Base-by-base conservation (phyloP, 2,329 filamentous ascomycete genomes). In the Periconia digitata region DNA sequence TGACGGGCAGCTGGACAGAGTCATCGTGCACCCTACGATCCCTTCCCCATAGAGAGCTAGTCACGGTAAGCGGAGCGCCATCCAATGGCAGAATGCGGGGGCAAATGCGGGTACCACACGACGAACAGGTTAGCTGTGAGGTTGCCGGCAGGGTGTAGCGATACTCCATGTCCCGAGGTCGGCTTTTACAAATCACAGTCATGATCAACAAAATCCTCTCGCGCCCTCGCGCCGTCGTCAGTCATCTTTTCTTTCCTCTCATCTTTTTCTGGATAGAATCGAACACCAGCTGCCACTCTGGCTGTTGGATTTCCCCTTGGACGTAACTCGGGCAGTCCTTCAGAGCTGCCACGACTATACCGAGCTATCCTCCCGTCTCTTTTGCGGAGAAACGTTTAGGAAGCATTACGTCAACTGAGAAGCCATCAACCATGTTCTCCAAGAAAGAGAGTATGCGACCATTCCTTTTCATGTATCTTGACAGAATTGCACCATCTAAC, bases 371-470 rank as follows among this genome's bases (percentile, higher is more conserved):
- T n/a, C n/a, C n/a, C n/a, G n/a, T n/a, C n/a, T n/a, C n/a, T n/a
- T n/a, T n/a, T n/a, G n/a, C n/a, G n/a, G n/a, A n/a, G n/a, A n/a
- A n/a, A n/a, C n/a, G n/a, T n/a, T n/a, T n/a, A n/a, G n/a, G n/a
- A n/a, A n/a, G n/a, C n/a, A n/a, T 3, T 12, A 32, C 27, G n/a
- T 32, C 8, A 15, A 12, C 27, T 15, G 10, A 32, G 27, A 15
- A 32, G 27, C 4, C 27, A 15, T 42, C 23, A 50, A 59, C 23
- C 12, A 70, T 70, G 67, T 66, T 67, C 41, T 59, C 50, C 47
- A 62, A 53, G 47, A 66, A 64, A 52, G 59, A 69, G 42, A 64
- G 67, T 70, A 43, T 64, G 67, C 62, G 18, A 6, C 34, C n/a
- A 32, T 6, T 23, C 39, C 24, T 27, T 17, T 20, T 5, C 29